These are phyloP conservation scores for Paragyromitra xinjiangensis DNA, from an alignment of 495 filamentous ascomycete genomes.

Conservation along the genomic window DNA sequence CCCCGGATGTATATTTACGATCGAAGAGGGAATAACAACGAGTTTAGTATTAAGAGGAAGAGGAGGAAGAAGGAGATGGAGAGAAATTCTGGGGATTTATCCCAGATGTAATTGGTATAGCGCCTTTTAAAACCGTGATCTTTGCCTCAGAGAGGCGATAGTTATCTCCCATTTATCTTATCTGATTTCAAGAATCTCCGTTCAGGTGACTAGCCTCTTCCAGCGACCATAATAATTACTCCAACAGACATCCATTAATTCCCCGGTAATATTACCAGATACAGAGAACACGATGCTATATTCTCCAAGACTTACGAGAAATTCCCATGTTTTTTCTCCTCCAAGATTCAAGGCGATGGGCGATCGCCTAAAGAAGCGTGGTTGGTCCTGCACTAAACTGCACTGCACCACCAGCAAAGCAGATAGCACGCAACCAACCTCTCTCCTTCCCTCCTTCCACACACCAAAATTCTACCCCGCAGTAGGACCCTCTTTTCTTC, in stretches of 20 bases:
- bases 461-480: constrained; percentile 20
- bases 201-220: constrained; percentile 18
- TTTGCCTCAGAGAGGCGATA: not conserved
- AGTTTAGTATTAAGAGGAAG: not conserved
- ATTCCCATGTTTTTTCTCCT: not conserved
- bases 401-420: constrained; percentile 33
- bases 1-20: not conserved
- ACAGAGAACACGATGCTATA: not conserved
- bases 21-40: not conserved
- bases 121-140: not conserved
- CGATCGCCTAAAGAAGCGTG: not conserved
- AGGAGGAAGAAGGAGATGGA: not conserved
- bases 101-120: not conserved
- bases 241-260: not conserved
- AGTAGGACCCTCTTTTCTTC: not conserved
- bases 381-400: constrained; percentile 1
- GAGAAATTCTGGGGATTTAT: not conserved
- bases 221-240: constrained; percentile 5
- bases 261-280: not conserved
- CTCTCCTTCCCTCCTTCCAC: not conserved
- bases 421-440: too few relatives aligned
- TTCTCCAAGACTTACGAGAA: not conserved
- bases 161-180: constrained; percentile 20
- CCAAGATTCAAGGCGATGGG: not conserved
- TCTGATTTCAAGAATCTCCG: constrained; percentile 18